These are phyloP conservation scores for Sphagnum magellanicum DNA, from an alignment of 228 moss, liverwort and hornwort species.

Conservation along the genomic window DNA sequence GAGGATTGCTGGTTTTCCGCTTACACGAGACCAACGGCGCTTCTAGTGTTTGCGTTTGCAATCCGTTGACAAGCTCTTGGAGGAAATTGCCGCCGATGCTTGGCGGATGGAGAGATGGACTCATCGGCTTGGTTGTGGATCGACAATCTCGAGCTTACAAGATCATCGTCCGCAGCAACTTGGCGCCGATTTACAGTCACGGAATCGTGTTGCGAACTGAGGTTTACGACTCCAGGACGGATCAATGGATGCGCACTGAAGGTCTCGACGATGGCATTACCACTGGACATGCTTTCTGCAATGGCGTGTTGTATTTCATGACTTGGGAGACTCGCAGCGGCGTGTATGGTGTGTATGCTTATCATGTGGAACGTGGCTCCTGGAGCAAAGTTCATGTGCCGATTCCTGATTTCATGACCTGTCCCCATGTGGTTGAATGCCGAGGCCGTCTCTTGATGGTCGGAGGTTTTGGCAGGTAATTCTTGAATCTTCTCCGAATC, in stretches of 20 bases:
- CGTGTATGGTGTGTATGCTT: slow-evolving; percentile 41
- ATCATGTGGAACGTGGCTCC: slow-evolving; percentile 22
- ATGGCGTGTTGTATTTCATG: slow-evolving; percentile 53
- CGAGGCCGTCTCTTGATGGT: slow-evolving; percentile 49
- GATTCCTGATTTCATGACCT: slow-evolving; percentile 51
- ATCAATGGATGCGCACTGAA: slow-evolving; percentile 30
- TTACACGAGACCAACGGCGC: slow-evolving; percentile 19
- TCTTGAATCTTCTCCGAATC: background rate
- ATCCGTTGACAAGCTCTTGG: slow-evolving; percentile 47
- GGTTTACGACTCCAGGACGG: slow-evolving; percentile 34
- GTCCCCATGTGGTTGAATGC: slow-evolving; percentile 54
- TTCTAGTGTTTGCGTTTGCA: slow-evolving; percentile 42
- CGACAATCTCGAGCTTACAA: slow-evolving; percentile 16
- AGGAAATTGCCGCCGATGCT: slow-evolving; percentile 45
- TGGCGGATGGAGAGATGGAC: slow-evolving; percentile 36
- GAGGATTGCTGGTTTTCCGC: slow-evolving; percentile 34
- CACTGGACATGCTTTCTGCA: slow-evolving; percentile 33
- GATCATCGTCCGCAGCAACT: slow-evolving; percentile 37
- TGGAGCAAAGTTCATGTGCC: slow-evolving; percentile 62
- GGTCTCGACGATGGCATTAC: slow-evolving; percentile 45
- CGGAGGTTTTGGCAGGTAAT: slow-evolving; percentile 50
- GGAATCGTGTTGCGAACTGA: slow-evolving; percentile 19
- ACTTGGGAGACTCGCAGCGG: slow-evolving; percentile 41
- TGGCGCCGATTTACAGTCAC: slow-evolving; percentile 15
- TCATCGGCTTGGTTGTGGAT: slow-evolving; percentile 40